Evolutionary conservation across 164 flowering plant species (phyloP).

Genomic region (Litsea cubeba): DNA sequence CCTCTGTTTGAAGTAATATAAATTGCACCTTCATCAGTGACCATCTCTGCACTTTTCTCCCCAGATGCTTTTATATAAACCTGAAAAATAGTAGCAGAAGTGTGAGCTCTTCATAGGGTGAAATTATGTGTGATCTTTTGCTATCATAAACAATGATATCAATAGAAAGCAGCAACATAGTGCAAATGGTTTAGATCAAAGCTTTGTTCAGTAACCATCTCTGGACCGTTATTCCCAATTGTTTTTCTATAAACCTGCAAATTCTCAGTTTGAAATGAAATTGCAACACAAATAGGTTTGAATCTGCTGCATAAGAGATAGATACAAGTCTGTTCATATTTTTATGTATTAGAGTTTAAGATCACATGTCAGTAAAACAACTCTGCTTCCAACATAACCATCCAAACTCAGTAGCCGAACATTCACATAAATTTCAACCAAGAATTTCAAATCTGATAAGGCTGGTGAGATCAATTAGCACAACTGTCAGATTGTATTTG

Average conservation of each 20-base stretch:
- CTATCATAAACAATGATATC: neutral
- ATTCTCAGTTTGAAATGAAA: too few species aligned
- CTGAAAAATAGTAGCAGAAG: conserved; percentile 26
- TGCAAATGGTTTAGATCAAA: too few species aligned
- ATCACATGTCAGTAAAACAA: neutral
- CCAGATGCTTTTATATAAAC: conserved; percentile 92
- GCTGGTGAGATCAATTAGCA: neutral
- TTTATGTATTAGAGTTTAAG: neutral
- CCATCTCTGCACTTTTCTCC: conserved; percentile 97
- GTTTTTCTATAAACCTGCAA: too few species aligned
- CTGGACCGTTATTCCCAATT: too few species aligned
- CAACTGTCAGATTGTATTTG: neutral
- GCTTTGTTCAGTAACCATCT: too few species aligned
- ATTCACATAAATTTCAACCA: neutral
- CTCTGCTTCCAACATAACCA: neutral
- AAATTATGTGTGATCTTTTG: neutral
- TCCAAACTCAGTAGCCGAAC: neutral
- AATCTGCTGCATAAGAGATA: too few species aligned
- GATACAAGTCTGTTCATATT: too few species aligned
- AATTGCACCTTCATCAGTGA: conserved; percentile 94
- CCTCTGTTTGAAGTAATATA: conserved; percentile 89
- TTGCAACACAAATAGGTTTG: too few species aligned
- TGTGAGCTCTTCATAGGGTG: neutral
- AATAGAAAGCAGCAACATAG: too few species aligned
- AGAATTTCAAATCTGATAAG: neutral